Conservation (phyloP, 164 flowering plant species). For the Piper longum region DNA sequence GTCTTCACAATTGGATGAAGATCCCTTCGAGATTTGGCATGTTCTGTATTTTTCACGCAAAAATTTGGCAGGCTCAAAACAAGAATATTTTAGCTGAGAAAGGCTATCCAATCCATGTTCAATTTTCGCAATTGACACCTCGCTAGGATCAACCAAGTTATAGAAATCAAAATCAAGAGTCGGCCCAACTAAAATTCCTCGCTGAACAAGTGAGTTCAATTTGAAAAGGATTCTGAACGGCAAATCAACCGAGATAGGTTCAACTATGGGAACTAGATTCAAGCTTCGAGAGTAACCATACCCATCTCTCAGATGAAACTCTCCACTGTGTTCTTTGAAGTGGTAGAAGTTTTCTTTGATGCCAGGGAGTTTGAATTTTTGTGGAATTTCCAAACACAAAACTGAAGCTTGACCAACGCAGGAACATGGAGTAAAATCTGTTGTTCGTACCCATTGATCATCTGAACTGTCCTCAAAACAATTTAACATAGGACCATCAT, state of each 20-base stretch:
- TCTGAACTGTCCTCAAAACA: constrained; percentile 34
- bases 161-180: constrained; percentile 40
- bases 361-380: constrained; percentile 27
- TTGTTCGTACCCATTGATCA: constrained; percentile 55
- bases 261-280: constrained; percentile 55
- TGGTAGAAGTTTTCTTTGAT: constrained; percentile 29
- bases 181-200: constrained; percentile 59
- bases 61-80: constrained; percentile 69
- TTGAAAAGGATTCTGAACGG: constrained; percentile 59
- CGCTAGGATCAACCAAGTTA: constrained; percentile 37
- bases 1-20: constrained; percentile 15
- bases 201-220: constrained; percentile 53
- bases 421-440: constrained; percentile 49
- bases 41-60: constrained; percentile 34
- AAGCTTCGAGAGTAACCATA: constrained; percentile 19
- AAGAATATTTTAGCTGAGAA: constrained; percentile 46
- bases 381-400: constrained; percentile 57
- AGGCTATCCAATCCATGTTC: constrained; percentile 59
- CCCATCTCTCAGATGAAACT: constrained; percentile 26
- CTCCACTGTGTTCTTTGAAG: constrained; percentile 29
- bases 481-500: constrained; percentile 18
- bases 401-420: constrained; percentile 69
- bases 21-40: constrained; percentile 10
- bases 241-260: constrained; percentile 30
- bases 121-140: constrained; percentile 15